Conservation (phyloP, 2,329 filamentous ascomycete species). For the Pestalotiopsis sp. region DNA sequence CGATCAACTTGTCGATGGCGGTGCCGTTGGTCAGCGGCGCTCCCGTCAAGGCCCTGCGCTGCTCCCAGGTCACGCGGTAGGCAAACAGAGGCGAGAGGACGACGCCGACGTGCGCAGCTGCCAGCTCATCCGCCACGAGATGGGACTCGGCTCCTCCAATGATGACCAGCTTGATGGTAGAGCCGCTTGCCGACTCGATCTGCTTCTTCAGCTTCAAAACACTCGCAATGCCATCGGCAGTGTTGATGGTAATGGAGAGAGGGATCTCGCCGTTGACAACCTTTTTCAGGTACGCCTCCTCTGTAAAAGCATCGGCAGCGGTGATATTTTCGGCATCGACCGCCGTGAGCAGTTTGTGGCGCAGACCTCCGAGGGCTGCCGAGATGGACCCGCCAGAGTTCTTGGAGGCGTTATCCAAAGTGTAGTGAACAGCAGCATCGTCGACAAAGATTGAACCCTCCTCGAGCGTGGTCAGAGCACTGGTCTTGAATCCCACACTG, state of each 20-base stretch:
- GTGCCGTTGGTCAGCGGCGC: constrained; percentile 70
- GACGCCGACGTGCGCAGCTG: constrained; percentile 57
- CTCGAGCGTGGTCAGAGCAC: constrained; percentile 47
- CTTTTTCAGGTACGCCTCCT: constrained; percentile 51
- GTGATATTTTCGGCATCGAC: constrained; percentile 40
- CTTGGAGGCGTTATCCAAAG: constrained; percentile 51
- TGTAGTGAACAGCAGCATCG: constrained; percentile 62
- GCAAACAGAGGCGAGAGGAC: constrained; percentile 63
- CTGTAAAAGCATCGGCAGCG: constrained; percentile 44
- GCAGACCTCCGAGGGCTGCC: constrained; percentile 52
- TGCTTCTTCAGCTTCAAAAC: constrained; percentile 60
- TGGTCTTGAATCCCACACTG: constrained; percentile 60
- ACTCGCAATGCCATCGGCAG: constrained; percentile 64
- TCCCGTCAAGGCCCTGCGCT: constrained; percentile 63
- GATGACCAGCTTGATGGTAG: constrained; percentile 54
- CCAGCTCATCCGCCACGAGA: constrained; percentile 60
- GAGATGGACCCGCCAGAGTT: constrained; percentile 51
- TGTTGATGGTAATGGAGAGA: constrained; percentile 62
- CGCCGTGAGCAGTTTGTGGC: constrained; percentile 57
- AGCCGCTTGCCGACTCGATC: constrained; percentile 45
- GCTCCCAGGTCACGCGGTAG: constrained; percentile 59
- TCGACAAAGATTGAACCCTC: constrained; percentile 53
- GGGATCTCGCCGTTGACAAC: constrained; percentile 57
- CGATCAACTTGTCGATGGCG: constrained; percentile 57
- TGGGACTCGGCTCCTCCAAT: constrained; percentile 66